These are phyloP conservation scores for Phycomyces nitens DNA, from an alignment of 192 early-diverging fungal genomes.

Conservation along the genomic window DNA sequence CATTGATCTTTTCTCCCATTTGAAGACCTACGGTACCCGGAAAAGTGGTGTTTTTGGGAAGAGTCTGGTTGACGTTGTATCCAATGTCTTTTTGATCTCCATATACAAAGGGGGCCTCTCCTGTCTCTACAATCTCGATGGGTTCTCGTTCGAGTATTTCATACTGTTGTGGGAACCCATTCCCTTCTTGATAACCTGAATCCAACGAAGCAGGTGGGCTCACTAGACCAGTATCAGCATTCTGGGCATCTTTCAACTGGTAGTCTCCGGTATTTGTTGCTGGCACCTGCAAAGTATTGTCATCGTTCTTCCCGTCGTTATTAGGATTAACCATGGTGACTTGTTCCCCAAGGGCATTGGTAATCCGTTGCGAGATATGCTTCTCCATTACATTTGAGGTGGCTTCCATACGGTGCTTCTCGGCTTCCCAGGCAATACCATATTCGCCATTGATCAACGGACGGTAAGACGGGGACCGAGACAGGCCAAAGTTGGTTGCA, in stretches of 20 bases:
- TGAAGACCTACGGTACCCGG: background rate
- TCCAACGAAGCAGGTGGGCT: too few species aligned
- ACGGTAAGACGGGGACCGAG: slow-evolving; percentile 12
- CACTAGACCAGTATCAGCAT: too few species aligned
- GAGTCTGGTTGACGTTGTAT: too few species aligned
- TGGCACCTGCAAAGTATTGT: background rate
- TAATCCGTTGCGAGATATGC: background rate
- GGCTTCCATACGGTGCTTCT: background rate
- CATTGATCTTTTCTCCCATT: background rate
- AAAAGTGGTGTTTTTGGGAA: too few species aligned
- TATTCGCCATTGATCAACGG: slow-evolving; percentile 19
- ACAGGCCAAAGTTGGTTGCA: slow-evolving; percentile 2
- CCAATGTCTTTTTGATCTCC: too few species aligned
- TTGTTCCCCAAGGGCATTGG: background rate
- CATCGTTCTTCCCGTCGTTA: background rate
- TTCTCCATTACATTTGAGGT: background rate
- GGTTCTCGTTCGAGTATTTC: too few species aligned
- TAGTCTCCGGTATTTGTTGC: background rate
- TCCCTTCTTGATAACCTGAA: too few species aligned
- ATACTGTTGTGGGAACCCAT: too few species aligned
- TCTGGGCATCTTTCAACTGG: background rate
- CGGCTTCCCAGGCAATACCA: background rate
- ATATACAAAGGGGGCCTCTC: too few species aligned
- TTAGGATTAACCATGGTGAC: background rate
- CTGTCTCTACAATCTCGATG: too few species aligned